Conservation (phyloP, 2,329 filamentous ascomycete genomes). For the Cladosporium sp. region DNA sequence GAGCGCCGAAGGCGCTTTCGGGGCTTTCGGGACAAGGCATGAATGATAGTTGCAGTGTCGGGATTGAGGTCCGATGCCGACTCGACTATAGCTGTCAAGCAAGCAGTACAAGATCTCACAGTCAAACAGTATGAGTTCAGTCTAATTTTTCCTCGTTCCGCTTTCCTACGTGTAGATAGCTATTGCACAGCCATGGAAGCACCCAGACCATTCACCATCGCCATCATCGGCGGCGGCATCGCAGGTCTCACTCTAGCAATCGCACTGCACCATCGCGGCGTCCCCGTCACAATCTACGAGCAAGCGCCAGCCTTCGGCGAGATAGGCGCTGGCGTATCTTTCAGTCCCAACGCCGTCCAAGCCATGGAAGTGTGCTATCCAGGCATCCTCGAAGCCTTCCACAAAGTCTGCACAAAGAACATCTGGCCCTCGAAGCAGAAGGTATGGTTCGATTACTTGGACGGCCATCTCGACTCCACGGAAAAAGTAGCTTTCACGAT, state of each 20-base stretch:
- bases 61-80: no score
- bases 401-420: constrained; percentile 40
- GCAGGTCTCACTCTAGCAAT: constrained; percentile 53
- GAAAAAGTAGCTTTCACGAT: constrained; percentile 25
- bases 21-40: no score
- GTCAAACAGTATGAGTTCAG: no score
- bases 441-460: constrained; percentile 41
- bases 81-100: no score
- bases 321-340: constrained; percentile 53
- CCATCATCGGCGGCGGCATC: constrained; percentile 53
- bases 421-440: constrained; percentile 32
- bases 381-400: constrained; percentile 40
- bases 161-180: no score
- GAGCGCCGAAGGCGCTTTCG: no score
- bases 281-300: constrained; percentile 54
- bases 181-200: no score
- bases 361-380: constrained; percentile 53
- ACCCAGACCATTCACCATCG: constrained; percentile 2
- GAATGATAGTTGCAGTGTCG: no score
- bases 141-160: no score
- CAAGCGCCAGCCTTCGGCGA: constrained; percentile 52
- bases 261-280: constrained; percentile 34
- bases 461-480: constrained; percentile 28
- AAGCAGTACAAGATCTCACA: no score
- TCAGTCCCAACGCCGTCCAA: constrained; percentile 48